A percentile compares a stretch with the other conserved stretches of the same genome.
These are phyloP conservation scores for Apiospora kogelbergensis DNA, from an alignment of 2,329 filamentous ascomycete genomes.

Conservation along the genomic window DNA sequence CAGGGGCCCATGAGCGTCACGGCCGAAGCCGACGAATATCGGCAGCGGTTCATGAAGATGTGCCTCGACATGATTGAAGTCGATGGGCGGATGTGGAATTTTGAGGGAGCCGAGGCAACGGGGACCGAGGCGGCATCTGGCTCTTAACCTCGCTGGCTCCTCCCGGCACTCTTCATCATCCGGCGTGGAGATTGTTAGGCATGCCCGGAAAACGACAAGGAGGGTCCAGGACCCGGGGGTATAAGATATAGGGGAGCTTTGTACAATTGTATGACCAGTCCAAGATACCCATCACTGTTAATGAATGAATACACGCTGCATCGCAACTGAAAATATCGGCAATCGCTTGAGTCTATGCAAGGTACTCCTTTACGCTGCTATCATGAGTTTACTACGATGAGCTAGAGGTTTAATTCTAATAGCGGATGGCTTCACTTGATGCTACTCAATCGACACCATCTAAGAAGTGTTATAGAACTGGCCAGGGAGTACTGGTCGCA, in stretches of 20 bases:
- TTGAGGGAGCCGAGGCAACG: neutral
- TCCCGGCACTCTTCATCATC: neutral
- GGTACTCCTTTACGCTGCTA: neutral
- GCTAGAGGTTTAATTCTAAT: neutral
- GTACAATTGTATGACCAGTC: neutral
- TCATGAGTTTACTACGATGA: neutral
- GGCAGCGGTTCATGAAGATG: constrained; percentile 52
- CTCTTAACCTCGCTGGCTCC: neutral
- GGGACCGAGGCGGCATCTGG: neutral
- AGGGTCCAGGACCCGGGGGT: neutral
- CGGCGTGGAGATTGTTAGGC: neutral
- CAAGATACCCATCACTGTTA: neutral
- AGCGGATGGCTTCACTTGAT: too few relatives aligned
- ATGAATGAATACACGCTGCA: neutral
- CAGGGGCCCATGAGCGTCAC: constrained; percentile 76
- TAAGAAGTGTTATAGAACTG: too few relatives aligned
- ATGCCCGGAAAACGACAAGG: neutral
- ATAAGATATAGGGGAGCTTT: neutral
- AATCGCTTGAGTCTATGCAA: neutral
- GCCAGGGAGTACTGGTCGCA: too few relatives aligned
- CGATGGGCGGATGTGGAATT: constrained; percentile 13
- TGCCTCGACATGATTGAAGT: constrained; percentile 42
- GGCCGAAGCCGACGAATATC: constrained; percentile 67
- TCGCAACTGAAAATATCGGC: neutral
- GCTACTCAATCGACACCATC: too few relatives aligned